These are phyloP conservation scores for Hyphodiscus hymeniophilus DNA, from an alignment of 495 filamentous ascomycete genomes.

Conservation along the genomic window DNA sequence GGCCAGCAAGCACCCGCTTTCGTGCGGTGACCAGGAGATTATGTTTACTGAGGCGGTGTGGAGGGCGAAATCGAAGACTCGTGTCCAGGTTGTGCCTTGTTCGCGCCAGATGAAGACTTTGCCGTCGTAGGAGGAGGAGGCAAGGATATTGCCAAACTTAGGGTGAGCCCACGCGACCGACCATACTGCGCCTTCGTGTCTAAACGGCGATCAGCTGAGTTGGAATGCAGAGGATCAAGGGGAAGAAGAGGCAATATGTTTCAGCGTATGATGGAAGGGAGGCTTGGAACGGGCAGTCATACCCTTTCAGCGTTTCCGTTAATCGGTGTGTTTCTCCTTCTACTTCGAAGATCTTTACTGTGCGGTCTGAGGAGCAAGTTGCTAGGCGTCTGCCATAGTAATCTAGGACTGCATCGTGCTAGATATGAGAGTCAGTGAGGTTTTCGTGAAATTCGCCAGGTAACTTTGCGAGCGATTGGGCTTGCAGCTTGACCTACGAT, in stretches of 20 bases:
- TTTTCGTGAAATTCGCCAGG: background rate
- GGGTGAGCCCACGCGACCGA: conserved; percentile 96
- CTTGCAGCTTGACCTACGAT: background rate
- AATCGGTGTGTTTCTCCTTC: conserved; percentile 88
- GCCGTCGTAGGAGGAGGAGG: conserved; percentile 89
- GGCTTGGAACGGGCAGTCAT: conserved; percentile 24
- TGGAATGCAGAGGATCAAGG: background rate
- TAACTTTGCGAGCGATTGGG: no score
- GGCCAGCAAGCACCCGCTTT: conserved; percentile 87
- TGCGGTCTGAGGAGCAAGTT: conserved; percentile 95
- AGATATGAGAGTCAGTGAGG: conserved; percentile 9
- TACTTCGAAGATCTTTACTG: conserved; percentile 98
- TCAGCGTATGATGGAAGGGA: background rate
- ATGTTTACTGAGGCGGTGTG: conserved; percentile 95
- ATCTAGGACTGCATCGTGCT: conserved; percentile 97
- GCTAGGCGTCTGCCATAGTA: conserved; percentile 96
- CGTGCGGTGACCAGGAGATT: conserved; percentile 94
- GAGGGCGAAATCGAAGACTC: conserved; percentile 81
- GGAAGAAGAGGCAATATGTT: conserved; percentile 1
- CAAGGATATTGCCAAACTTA: conserved; percentile 96
- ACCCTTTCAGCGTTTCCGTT: conserved; percentile 93
- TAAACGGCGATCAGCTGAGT: conserved; percentile 26
- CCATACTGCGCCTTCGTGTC: conserved; percentile 94
- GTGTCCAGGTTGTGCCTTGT: conserved; percentile 60
- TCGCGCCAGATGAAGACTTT: conserved; percentile 99